phyloP scores from a whole-genome alignment of 495 filamentous ascomycete species.

The Penicillium dipodomyicola region DNA sequence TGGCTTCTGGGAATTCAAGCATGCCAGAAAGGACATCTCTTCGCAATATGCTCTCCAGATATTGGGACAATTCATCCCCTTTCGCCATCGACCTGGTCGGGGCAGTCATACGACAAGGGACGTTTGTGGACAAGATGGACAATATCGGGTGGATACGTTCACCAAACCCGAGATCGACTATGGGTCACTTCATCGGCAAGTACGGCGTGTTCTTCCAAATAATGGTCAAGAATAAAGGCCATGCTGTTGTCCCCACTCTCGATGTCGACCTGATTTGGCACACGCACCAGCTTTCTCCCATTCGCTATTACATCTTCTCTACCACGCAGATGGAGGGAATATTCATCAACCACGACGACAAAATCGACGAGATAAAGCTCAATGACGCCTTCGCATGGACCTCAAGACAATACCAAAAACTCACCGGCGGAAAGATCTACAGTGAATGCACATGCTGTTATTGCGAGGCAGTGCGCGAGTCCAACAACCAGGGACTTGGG shows the following conservation, averaged over 20 bases:
- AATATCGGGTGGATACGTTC: constrained; percentile 74
- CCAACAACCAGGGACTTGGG: constrained; percentile 1
- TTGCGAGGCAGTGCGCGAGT: constrained; percentile 60
- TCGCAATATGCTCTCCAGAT: constrained; percentile 73
- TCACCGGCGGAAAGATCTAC: constrained; percentile 61
- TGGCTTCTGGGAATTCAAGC: background rate
- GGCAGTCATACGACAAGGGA: constrained; percentile 76
- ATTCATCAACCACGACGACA: constrained; percentile 88
- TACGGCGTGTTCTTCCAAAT: constrained; percentile 69
- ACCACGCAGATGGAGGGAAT: constrained; percentile 12
- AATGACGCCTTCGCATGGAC: constrained; percentile 72
- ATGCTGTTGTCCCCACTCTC: constrained; percentile 73
- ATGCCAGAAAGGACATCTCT: constrained; percentile 49
- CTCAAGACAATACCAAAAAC: constrained; percentile 61
- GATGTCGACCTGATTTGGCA: constrained; percentile 88
- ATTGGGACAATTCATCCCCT: constrained; percentile 71
- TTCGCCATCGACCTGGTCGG: constrained; percentile 75
- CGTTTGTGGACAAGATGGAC: constrained; percentile 81
- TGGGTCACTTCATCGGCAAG: constrained; percentile 63
- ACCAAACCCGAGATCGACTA: constrained; percentile 60
- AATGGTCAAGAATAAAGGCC: constrained; percentile 52
- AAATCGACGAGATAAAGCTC: constrained; percentile 64
- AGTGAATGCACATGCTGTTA: constrained; percentile 89
- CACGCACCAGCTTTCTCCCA: constrained; percentile 62
- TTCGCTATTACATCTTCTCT: constrained; percentile 59